Percentiles rank a stretch among this genome's conserved stretches.
phyloP scores from a whole-genome alignment of 2,329 filamentous ascomycete species.

The Ophiognomonia clavigignenti-juglandacearum region DNA sequence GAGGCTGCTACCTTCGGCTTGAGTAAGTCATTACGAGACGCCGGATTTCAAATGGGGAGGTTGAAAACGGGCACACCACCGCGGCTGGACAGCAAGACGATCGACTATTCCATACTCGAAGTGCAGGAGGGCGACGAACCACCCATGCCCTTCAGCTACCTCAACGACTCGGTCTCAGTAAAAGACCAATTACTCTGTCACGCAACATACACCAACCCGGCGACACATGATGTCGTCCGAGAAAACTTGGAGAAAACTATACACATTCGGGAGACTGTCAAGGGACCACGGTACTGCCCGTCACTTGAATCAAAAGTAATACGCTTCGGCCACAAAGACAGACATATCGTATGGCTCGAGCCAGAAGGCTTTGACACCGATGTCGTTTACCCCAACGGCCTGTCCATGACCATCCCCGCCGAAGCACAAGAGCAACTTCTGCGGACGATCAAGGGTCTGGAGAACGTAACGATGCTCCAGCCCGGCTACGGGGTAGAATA shows the following conservation, averaged over 20 bases:
- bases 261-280: conserved; percentile 92
- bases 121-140: conserved; percentile 78
- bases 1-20: conserved; percentile 90
- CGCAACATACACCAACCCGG: conserved; percentile 80
- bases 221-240: conserved; percentile 77
- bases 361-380: conserved; percentile 90
- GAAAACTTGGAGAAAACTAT: conserved; percentile 93
- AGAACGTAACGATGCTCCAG: conserved; percentile 87
- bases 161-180: conserved; percentile 75
- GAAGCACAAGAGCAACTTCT: conserved; percentile 82
- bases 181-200: conserved; percentile 80
- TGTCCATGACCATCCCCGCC: conserved; percentile 92
- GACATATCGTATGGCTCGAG: conserved; percentile 93
- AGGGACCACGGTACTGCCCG: conserved; percentile 90
- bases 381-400: conserved; percentile 90
- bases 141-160: conserved; percentile 84
- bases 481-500: conserved; percentile 97
- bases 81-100: conserved; percentile 73
- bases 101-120: conserved; percentile 70
- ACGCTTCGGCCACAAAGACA: conserved; percentile 73
- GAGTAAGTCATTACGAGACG: conserved; percentile 82
- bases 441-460: conserved; percentile 82
- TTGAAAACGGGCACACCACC: conserved; percentile 96
- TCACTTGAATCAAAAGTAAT: conserved; percentile 93
- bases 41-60: conserved; percentile 83